A percentile compares a stretch with the other conserved stretches of the same genome.
Evolutionary conservation across 176 grass and related monocot species (phyloP).

Genomic region (Poa annua): DNA sequence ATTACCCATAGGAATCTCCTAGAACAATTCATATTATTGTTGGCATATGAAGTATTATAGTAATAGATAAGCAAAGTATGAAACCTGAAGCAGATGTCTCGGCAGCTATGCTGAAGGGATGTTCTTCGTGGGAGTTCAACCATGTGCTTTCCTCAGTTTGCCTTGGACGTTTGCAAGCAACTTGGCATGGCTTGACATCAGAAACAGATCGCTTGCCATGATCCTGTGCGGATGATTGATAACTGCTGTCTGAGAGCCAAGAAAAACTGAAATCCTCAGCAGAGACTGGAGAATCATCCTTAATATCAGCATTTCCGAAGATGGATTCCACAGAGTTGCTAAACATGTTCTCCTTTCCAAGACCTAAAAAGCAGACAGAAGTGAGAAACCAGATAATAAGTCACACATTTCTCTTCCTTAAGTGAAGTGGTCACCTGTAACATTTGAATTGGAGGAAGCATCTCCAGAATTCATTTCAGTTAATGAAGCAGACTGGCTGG

Average conservation of each 20-base stretch:
- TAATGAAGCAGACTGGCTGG: constrained; percentile 32
- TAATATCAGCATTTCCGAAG: constrained; percentile 36
- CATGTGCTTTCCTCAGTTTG: constrained; percentile 48
- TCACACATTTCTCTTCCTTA: neutral
- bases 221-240: constrained; percentile 34
- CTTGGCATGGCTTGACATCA: constrained; percentile 58
- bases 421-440: constrained; percentile 51
- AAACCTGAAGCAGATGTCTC: constrained; percentile 63
- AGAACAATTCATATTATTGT: constrained; percentile 39
- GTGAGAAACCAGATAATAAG: constrained; percentile 35
- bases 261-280: constrained; percentile 34
- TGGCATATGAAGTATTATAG: constrained; percentile 29
- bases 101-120: neutral
- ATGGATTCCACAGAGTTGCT: constrained; percentile 42
- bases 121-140: constrained; percentile 41
- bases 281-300: constrained; percentile 41
- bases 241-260: constrained; percentile 10
- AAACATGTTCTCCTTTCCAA: constrained; percentile 44
- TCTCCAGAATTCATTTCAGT: constrained; percentile 39
- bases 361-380: constrained; percentile 46
- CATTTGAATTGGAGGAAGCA: constrained; percentile 31
- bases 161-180: constrained; percentile 65
- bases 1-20: constrained; percentile 18
- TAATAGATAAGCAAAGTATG: constrained; percentile 35
- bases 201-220: constrained; percentile 59